Evolutionary conservation across 169 alveolate species (phyloP).

Genomic region (Cryptosporidium baileyi): DNA sequence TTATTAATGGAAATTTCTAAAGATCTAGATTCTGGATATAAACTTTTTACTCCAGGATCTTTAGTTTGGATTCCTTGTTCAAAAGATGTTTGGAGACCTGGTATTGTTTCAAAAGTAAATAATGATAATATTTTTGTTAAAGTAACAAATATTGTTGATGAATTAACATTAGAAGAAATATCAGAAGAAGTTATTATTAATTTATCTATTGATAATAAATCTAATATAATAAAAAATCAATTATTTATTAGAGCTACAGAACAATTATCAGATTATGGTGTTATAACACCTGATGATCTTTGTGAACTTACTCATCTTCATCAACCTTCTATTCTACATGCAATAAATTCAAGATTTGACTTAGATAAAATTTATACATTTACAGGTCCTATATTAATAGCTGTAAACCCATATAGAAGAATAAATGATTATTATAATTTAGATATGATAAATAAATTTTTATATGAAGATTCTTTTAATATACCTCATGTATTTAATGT

Average conservation of each 20-base stretch:
- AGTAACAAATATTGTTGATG: conserved; percentile 31
- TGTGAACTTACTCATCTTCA: conserved; percentile 87
- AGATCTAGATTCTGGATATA: too few relatives aligned
- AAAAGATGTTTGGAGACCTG: conserved; percentile 68
- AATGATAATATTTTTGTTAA: not conserved
- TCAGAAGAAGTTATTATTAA: conserved; percentile 32
- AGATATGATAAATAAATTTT: conserved; percentile 71
- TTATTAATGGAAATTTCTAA: too few relatives aligned
- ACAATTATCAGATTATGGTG: conserved; percentile 68
- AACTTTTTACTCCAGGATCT: conserved; percentile 30
- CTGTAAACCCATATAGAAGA: conserved; percentile 94
- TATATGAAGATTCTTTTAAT: not conserved
- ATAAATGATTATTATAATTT: conserved; percentile 72
- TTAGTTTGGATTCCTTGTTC: conserved; percentile 68
- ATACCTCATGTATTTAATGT: conserved; percentile 93
- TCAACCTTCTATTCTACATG: conserved; percentile 92
- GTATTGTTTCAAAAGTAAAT: conserved; percentile 35
- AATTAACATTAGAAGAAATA: conserved; percentile 36
- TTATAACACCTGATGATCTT: conserved; percentile 83
- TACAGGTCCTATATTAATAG: conserved; percentile 96
- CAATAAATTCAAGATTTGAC: conserved; percentile 88
- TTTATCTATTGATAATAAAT: not conserved
- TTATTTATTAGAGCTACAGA: conserved; percentile 35
- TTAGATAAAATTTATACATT: conserved; percentile 92
- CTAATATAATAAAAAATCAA: not conserved